Base-by-base conservation (phyloP, 23 red algal species). In the Gracilaria caudata region DNA sequence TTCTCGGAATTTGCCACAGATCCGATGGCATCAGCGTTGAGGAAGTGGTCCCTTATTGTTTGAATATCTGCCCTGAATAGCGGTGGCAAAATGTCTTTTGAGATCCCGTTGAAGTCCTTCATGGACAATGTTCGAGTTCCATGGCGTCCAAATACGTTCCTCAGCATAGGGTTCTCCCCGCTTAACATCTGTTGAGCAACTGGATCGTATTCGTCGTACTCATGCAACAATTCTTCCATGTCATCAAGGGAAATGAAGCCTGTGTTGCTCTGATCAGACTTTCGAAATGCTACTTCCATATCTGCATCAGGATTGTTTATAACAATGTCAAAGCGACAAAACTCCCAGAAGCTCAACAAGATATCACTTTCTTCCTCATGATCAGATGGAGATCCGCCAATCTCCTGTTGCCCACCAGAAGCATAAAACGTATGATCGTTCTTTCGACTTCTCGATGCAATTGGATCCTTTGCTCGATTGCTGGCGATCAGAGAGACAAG, bases 281-380 rank as follows among this genome's bases (percentile, higher is more conserved):
- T 47, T 30, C 96, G 96, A 77, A 98, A 98, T 4, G 80, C 93
- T 63, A 95, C 81, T 49, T 95, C 77, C 75, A 92, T 77, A 64
- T 98, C 96, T 10, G 92, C 92, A 53, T 88, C 92, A 30, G 96
- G 92, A 49, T 98, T 87, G 78, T 98, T 98, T 16, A 98, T 78
- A 61, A 98, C 80, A 51, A 98, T 91, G 47, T 98, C 96, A 87
- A 98, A 98, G 4, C 96, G 96, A 45, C 92, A 93, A 90, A 98
- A 98, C 71, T 98, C 96, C 96, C 96, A 98, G 86, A 98, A 98
- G 63, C 94, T 92, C 72, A 98, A 88, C 44, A 98, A 77, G 34
- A 89, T 71, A 4, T 79, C 83, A 39, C 76, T 58, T 39, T 78
- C 92, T 4, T 85, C 86, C 38, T 80, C 86, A 16, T 1, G 11